Evolutionary conservation across 192 early-diverging fungal species (phyloP).

Genomic region (Geranomyces michiganensis): DNA sequence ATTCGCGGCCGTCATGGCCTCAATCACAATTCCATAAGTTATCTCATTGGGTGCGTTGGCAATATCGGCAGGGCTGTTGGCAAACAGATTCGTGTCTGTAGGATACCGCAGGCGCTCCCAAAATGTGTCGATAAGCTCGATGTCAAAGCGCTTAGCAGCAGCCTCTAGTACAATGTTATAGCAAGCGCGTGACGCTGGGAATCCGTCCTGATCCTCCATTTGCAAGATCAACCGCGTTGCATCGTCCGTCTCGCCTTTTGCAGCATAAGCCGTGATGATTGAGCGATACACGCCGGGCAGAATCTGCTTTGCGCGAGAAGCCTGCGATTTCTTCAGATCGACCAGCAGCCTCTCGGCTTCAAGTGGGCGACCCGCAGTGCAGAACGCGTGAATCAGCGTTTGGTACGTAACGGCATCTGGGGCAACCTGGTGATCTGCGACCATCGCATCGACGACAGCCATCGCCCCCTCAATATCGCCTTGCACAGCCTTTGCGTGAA

Average conservation of each 20-base stretch:
- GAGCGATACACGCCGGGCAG: conserved; percentile 21
- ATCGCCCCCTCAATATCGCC: conserved; percentile 29
- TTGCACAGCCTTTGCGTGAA: conserved; percentile 28
- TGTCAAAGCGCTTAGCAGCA: conserved; percentile 27
- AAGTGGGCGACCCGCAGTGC: conserved; percentile 3
- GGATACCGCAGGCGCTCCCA: not conserved
- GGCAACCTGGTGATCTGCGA: not conserved
- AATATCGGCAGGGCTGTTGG: not conserved
- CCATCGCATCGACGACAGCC: conserved; percentile 32
- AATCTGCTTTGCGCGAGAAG: not conserved
- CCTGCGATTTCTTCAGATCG: conserved; percentile 4
- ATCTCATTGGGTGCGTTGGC: conserved; percentile 23
- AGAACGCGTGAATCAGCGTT: conserved; percentile 32
- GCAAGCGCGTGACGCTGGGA: not conserved
- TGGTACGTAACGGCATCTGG: conserved; percentile 36
- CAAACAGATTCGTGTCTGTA: not conserved
- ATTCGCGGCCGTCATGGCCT: conserved; percentile 27
- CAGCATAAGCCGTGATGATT: conserved; percentile 32
- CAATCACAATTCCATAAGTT: conserved; percentile 37
- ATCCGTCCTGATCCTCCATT: conserved; percentile 22
- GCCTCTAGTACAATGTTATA: conserved; percentile 39
- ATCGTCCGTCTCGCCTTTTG: conserved; percentile 18
- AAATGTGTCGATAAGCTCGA: conserved; percentile 19
- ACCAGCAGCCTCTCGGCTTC: conserved; percentile 30
- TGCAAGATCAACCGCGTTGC: conserved; percentile 36